These are phyloP conservation scores for Aureobasidium vineae DNA, from an alignment of 2,329 filamentous ascomycete species.

Conservation along the genomic window DNA sequence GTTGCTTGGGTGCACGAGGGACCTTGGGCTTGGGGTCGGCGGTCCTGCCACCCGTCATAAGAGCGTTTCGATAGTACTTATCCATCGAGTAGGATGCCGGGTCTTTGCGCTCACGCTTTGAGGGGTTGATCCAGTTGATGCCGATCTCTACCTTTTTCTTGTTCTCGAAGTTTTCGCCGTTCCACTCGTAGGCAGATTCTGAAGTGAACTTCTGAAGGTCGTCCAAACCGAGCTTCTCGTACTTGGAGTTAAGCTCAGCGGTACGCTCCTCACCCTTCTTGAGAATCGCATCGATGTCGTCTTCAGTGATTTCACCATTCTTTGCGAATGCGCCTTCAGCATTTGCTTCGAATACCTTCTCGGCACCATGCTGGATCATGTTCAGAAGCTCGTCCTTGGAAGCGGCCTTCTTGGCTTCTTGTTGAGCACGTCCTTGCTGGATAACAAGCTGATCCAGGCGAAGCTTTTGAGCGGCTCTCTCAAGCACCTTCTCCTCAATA, in stretches of 20 bases:
- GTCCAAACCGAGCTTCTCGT: conserved; percentile 94
- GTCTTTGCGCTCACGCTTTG: conserved; percentile 90
- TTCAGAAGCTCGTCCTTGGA: conserved; percentile 94
- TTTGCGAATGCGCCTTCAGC: conserved; percentile 60
- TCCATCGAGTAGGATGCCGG: conserved; percentile 98
- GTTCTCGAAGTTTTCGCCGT: conserved; percentile 91
- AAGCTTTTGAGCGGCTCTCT: conserved; percentile 93
- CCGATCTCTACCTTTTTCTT: conserved; percentile 84
- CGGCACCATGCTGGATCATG: conserved; percentile 99
- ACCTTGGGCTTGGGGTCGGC: conserved; percentile 91
- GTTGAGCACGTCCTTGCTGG: conserved; percentile 92
- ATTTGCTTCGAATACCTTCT: conserved; percentile 81
- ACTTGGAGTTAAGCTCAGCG: conserved; percentile 85
- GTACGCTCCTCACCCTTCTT: conserved; percentile 84
- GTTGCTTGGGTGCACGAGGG: conserved; percentile 91
- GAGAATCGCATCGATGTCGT: conserved; percentile 87
- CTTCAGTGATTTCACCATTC: conserved; percentile 68
- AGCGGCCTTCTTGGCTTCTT: conserved; percentile 82
- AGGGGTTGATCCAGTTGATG: conserved; percentile 94
- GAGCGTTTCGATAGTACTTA: conserved; percentile 92
- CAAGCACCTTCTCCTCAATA: conserved; percentile 96
- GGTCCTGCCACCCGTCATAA: conserved; percentile 74
- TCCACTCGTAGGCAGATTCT: conserved; percentile 98
- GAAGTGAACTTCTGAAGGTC: conserved; percentile 97
- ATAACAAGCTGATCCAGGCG: conserved; percentile 97